These are phyloP conservation scores for Phaeophleospora eucalypticola DNA, from an alignment of 2,329 filamentous ascomycete species.

Conservation along the genomic window DNA sequence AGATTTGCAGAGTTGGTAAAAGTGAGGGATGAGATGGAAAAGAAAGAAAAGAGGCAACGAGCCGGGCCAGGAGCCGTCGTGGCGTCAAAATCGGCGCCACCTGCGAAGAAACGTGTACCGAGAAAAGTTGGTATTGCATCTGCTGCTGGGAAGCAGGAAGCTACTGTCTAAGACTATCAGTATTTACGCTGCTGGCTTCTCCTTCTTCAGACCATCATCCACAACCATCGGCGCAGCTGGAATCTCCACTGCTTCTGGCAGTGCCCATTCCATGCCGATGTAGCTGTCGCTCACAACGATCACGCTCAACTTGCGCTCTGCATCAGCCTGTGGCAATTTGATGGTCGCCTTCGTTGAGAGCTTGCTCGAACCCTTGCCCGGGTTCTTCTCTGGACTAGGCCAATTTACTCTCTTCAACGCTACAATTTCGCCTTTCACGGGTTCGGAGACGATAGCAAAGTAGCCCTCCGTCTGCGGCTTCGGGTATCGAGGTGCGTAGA, in stretches of 20 bases:
- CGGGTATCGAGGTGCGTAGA: constrained; percentile 85
- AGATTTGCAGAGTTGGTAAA: not conserved
- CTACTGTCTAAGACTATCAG: not conserved
- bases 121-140: not conserved
- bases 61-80: too few species aligned
- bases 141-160: not conserved
- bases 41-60: too few species aligned
- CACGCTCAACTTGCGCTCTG: constrained; percentile 65
- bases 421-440: constrained; percentile 68
- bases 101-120: not conserved
- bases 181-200: not conserved
- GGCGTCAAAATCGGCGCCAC: not conserved
- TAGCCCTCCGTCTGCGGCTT: constrained; percentile 93
- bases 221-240: constrained; percentile 34
- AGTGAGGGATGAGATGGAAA: not conserved
- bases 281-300: constrained; percentile 83
- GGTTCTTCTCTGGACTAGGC: constrained; percentile 42
- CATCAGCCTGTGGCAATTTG: constrained; percentile 53
- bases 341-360: constrained; percentile 56
- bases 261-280: constrained; percentile 64
- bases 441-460: constrained; percentile 74
- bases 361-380: constrained; percentile 33
- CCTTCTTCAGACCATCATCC: constrained; percentile 30
- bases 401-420: constrained; percentile 84
- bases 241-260: constrained; percentile 49